Evolutionary conservation across 1,284 basidiomycete species (phyloP).

Genomic region (Pyrrhoderma noxium): DNA sequence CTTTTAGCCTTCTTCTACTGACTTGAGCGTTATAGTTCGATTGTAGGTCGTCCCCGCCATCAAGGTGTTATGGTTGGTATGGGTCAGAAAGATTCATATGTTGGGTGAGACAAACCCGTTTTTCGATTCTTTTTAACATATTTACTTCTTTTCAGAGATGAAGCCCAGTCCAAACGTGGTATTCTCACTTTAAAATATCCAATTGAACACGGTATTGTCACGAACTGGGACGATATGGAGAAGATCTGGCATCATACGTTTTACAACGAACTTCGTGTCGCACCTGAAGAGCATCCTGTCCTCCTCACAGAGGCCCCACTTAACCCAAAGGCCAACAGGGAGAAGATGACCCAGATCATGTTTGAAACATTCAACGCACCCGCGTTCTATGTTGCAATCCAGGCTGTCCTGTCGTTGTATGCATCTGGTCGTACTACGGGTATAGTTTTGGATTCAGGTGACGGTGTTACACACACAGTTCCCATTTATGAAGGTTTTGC

Average conservation of each 20-base stretch:
- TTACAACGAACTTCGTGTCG: slow-evolving; percentile 83
- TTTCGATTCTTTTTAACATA: slow-evolving; percentile 19
- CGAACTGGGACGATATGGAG: slow-evolving; percentile 98
- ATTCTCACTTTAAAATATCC: slow-evolving; percentile 89
- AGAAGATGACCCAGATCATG: slow-evolving; percentile 98
- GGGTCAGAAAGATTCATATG: slow-evolving; percentile 85
- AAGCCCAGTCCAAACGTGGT: slow-evolving; percentile 95
- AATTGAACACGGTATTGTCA: slow-evolving; percentile 82
- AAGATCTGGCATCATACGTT: slow-evolving; percentile 94
- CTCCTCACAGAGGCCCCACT: slow-evolving; percentile 88
- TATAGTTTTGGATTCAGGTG: slow-evolving; percentile 97
- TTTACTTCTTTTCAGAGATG: slow-evolving; percentile 49
- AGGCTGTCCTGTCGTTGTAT: slow-evolving; percentile 89
- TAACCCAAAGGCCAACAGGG: slow-evolving; percentile 91
- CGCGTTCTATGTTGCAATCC: slow-evolving; percentile 91
- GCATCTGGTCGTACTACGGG: slow-evolving; percentile 91
- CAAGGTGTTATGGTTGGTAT: slow-evolving; percentile 91
- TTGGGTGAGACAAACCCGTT: slow-evolving; percentile 48
- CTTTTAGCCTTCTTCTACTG: background rate
- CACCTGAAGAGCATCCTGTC: slow-evolving; percentile 88
- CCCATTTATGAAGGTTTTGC: slow-evolving; percentile 99
- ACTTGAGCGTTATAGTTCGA: slow-evolving; percentile 45
- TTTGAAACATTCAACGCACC: slow-evolving; percentile 96
- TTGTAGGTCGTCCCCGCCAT: slow-evolving; percentile 90
- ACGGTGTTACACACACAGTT: slow-evolving; percentile 98